Conservation (phyloP, 139 green algal species). For the Picocystis salinarum region DNA sequence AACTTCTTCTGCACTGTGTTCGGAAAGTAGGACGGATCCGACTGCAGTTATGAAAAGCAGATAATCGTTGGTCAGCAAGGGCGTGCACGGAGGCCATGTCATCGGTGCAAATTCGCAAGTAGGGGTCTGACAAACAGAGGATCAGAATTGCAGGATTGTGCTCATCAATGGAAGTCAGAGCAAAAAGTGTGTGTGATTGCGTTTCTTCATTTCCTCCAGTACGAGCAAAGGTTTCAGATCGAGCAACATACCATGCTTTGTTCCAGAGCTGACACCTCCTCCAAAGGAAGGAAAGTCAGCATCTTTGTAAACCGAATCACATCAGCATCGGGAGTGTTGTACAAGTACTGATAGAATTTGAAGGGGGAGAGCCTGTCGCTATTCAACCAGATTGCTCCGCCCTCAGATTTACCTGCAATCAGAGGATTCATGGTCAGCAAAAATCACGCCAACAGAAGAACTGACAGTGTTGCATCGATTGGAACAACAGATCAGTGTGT, state of each 20-base stretch:
- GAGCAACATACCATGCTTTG: constrained; percentile 24
- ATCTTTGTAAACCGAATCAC: constrained; percentile 78
- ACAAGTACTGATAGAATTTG: constrained; percentile 95
- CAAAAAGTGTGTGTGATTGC: no score
- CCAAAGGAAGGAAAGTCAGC: constrained; percentile 83
- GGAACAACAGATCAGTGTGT: no score
- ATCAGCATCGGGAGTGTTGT: constrained; percentile 59
- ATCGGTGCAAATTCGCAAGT: no score
- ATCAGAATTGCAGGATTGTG: no score
- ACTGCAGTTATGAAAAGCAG: no score
- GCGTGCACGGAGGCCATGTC: no score
- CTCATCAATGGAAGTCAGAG: no score
- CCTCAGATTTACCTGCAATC: constrained; percentile 79
- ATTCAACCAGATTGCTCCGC: constrained; percentile 52
- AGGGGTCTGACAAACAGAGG: no score
- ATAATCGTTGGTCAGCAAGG: no score
- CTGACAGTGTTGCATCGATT: no score
- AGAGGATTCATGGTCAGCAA: constrained; percentile 31
- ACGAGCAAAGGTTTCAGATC: not conserved
- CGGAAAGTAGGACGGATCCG: no score
- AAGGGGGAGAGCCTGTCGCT: constrained; percentile 78
- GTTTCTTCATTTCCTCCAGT: not conserved
- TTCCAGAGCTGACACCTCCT: constrained; percentile 48
- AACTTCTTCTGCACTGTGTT: constrained; percentile 52
- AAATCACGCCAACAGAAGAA: no score